Evolutionary conservation across 164 flowering plant species (phyloP).

Genomic region (Akebia trifoliata): DNA sequence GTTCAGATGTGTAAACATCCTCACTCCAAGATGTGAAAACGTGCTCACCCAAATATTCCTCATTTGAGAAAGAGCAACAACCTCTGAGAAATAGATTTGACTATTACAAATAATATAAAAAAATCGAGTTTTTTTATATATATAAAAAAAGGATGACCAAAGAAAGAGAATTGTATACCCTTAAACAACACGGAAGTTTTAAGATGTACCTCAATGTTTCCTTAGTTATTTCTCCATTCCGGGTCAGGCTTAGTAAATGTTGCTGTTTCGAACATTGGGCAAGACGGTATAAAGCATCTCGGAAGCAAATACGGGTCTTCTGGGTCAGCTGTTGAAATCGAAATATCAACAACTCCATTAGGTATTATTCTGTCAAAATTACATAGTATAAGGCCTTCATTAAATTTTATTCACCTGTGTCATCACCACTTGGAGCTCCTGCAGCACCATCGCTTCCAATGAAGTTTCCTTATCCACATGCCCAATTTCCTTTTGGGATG

Average conservation of each 20-base stretch:
- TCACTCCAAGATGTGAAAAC: too few species aligned
- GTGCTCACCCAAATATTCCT: background rate
- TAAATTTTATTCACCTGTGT: conserved; percentile 30
- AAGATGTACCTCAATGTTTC: background rate
- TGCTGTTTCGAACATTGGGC: conserved; percentile 34
- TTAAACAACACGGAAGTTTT: background rate
- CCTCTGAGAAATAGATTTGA: too few species aligned
- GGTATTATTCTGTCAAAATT: background rate
- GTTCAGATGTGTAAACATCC: background rate
- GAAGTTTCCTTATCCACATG: conserved; percentile 21
- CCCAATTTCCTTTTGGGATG: conserved; percentile 4
- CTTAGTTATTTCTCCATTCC: conserved; percentile 6
- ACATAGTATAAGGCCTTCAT: background rate
- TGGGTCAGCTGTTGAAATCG: conserved; percentile 32
- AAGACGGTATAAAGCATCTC: conserved; percentile 64
- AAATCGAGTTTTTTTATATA: too few species aligned
- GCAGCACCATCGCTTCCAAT: conserved; percentile 36
- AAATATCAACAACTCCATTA: background rate
- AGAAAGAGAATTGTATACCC: too few species aligned
- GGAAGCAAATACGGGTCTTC: conserved; percentile 47
- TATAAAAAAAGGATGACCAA: too few species aligned
- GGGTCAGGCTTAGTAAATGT: background rate
- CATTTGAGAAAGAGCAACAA: background rate
- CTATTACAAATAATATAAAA: too few species aligned
- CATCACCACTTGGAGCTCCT: conserved; percentile 39